phyloP scores from a whole-genome alignment of 1,139 yeast species.

The Magnusiomyces ingens region DNA sequence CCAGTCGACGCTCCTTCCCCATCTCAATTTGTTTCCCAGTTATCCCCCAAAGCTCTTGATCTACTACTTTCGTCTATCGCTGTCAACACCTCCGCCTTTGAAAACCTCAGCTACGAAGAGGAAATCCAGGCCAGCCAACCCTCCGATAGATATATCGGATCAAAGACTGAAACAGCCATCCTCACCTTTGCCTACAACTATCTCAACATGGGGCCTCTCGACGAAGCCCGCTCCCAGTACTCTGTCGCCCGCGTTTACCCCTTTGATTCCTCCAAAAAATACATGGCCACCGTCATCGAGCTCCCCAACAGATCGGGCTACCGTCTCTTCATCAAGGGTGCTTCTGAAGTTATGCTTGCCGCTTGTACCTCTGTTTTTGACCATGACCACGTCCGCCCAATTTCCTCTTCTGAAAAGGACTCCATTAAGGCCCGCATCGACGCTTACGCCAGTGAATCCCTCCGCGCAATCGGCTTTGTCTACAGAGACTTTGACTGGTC shows the following conservation, averaged over 20 bases:
- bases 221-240: constrained; percentile 36
- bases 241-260: constrained; percentile 69
- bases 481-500: constrained; percentile 58
- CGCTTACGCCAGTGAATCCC: constrained; percentile 63
- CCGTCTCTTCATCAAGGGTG: constrained; percentile 80
- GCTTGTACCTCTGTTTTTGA: constrained; percentile 40
- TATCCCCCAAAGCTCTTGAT: constrained; percentile 32
- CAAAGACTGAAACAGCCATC: constrained; percentile 90
- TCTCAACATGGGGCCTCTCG: constrained; percentile 42
- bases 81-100: constrained; percentile 86
- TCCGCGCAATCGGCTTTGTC: constrained; percentile 79
- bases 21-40: constrained; percentile 30
- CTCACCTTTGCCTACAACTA: constrained; percentile 58
- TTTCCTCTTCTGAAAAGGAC: constrained; percentile 25
- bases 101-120: constrained; percentile 40
- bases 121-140: constrained; percentile 12
- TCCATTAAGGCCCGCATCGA: constrained; percentile 45
- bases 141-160: constrained; percentile 62
- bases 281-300: constrained; percentile 75
- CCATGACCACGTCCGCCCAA: constrained; percentile 30
- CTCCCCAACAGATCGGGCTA: constrained; percentile 39
- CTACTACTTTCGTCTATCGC: constrained; percentile 55
- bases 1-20: constrained; percentile 22
- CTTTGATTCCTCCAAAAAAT: constrained; percentile 86
- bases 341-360: constrained; percentile 77